phyloP scores from a whole-genome alignment of 257 asterid genomes.

The Cynanchum wilfordii region DNA sequence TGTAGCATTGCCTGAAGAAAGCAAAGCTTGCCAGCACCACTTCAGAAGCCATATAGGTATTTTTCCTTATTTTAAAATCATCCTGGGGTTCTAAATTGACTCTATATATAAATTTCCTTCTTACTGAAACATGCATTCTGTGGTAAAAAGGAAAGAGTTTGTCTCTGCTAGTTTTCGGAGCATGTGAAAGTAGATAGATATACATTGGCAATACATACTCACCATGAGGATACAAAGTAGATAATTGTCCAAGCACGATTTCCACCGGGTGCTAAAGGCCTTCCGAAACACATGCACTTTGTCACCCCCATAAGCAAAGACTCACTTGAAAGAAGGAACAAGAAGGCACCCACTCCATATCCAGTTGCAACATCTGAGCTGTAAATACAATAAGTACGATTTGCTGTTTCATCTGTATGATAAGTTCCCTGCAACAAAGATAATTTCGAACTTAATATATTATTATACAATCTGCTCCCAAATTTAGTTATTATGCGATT shows the following conservation, averaged over 20 bases:
- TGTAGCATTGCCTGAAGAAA: background rate
- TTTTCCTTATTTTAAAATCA: background rate
- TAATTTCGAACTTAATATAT: background rate
- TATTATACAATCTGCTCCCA: background rate
- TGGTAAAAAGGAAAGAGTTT: background rate
- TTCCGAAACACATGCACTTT: slow-evolving; percentile 90
- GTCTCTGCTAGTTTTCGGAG: background rate
- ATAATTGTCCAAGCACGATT: slow-evolving; percentile 93
- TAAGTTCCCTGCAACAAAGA: slow-evolving; percentile 51
- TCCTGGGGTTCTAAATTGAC: background rate
- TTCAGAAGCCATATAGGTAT: background rate
- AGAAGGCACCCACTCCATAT: slow-evolving; percentile 87
- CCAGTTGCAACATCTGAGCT: slow-evolving; percentile 88
- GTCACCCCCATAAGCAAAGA: slow-evolving; percentile 89
- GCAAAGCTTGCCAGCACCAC: background rate
- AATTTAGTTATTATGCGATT: background rate
- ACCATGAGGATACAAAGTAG: slow-evolving; percentile 76
- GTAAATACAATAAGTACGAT: slow-evolving; percentile 82
- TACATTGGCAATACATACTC: slow-evolving; percentile 12
- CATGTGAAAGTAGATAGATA: background rate
- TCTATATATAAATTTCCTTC: background rate
- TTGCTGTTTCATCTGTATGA: slow-evolving; percentile 41
- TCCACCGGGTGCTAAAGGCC: slow-evolving; percentile 75
- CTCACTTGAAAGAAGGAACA: slow-evolving; percentile 87
- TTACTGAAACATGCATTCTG: background rate